Conservation (phyloP, 345 rosid species). For the Populus euphratica region DNA sequence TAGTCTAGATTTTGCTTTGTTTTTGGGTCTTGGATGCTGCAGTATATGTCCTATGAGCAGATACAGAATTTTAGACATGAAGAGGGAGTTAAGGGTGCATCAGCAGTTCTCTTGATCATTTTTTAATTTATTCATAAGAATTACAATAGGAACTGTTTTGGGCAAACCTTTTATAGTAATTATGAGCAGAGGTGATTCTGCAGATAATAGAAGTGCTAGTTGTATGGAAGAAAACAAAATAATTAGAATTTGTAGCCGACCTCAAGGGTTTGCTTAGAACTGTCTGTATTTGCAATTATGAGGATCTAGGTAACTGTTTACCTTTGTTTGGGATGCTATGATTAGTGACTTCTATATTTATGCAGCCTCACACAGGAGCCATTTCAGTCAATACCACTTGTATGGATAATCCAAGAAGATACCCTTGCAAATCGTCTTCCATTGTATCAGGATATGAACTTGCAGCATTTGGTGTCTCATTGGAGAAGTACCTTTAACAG, state of each 20-base stretch:
- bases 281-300: neutral
- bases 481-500: conserved; percentile 81
- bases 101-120: neutral
- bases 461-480: conserved; percentile 53
- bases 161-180: neutral
- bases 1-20: neutral
- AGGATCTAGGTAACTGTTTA: conserved; percentile 15
- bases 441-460: conserved; percentile 57
- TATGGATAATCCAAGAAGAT: conserved; percentile 95
- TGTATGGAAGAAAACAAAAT: neutral
- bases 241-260: neutral
- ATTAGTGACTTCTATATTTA: conserved; percentile 54
- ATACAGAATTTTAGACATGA: neutral
- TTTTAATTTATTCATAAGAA: neutral
- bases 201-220: neutral
- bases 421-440: conserved; percentile 73
- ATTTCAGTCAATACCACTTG: conserved; percentile 75
- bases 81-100: neutral
- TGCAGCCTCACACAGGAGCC: conserved; percentile 99
- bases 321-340: conserved; percentile 34
- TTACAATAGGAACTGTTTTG: too few species aligned
- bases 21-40: neutral
- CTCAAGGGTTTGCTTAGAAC: neutral
- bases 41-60: neutral
- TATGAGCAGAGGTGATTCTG: neutral